Evolutionary conservation across 306 rosid species (phyloP).

Genomic region (Dicorynia guianensis): DNA sequence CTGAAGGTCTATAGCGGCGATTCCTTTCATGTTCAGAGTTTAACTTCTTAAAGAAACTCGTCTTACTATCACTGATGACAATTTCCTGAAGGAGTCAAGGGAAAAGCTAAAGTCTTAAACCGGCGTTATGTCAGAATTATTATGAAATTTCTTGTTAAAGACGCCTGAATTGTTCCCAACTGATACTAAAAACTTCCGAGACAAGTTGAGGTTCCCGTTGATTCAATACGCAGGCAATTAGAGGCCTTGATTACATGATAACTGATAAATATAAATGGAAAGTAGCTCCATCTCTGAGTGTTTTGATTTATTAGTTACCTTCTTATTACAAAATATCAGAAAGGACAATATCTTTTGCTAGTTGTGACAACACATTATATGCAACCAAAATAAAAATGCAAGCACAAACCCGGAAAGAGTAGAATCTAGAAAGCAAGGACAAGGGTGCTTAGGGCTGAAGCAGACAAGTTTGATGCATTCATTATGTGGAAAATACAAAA

Average conservation of each 20-base stretch:
- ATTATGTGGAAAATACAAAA: conserved; percentile 30
- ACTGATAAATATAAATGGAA: conserved; percentile 21
- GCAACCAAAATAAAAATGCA: not conserved
- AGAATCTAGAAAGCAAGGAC: conserved; percentile 15
- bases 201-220: not conserved
- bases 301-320: not conserved
- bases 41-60: no score
- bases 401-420: not conserved
- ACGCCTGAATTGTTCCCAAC: not conserved
- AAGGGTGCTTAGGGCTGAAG: conserved; percentile 6
- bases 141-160: not conserved
- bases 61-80: not conserved
- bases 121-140: not conserved
- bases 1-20: conserved; percentile 5
- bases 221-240: not conserved
- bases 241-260: not conserved
- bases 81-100: not conserved
- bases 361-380: not conserved
- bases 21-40: not conserved
- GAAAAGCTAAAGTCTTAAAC: not conserved
- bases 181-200: not conserved
- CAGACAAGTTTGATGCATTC: conserved; percentile 45
- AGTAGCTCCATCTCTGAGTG: not conserved
- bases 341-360: not conserved
- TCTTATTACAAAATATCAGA: not conserved